Evolutionary conservation across 306 rosid species (phyloP).

Genomic region (Medicago lupulina): DNA sequence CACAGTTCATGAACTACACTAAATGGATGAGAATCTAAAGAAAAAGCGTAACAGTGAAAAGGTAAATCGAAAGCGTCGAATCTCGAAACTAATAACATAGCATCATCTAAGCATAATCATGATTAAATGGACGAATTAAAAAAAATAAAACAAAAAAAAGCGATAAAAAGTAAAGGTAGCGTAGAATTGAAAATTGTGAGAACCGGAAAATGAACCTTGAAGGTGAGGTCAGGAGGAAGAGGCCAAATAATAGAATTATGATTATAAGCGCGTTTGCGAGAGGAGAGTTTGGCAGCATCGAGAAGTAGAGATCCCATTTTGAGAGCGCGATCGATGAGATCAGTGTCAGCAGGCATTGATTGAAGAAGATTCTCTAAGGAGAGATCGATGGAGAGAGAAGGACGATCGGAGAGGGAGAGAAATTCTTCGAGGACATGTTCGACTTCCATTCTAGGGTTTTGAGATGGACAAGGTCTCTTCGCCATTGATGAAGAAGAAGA

Average conservation of each 20-base stretch:
- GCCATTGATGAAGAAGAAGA: slow-evolving; percentile 69
- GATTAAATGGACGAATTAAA: not conserved
- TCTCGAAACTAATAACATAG: not conserved
- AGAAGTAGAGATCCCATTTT: slow-evolving; percentile 75
- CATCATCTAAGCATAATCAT: not conserved
- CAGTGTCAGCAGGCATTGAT: slow-evolving; percentile 62
- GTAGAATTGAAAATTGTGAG: not conserved
- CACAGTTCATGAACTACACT: not conserved
- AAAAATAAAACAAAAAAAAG: not conserved
- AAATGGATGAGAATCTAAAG: slow-evolving; percentile 14
- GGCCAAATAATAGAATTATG: slow-evolving; percentile 86
- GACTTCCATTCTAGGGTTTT: slow-evolving; percentile 65
- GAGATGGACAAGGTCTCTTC: slow-evolving; percentile 89
- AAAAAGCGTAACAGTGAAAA: slow-evolving; percentile 7
- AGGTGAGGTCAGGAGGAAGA: slow-evolving; percentile 94
- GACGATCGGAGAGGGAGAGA: slow-evolving; percentile 64
- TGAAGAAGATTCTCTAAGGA: slow-evolving; percentile 81
- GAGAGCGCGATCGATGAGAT: slow-evolving; percentile 90
- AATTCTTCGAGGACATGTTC: slow-evolving; percentile 63
- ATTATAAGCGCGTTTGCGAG: slow-evolving; percentile 76
- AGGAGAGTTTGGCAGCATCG: slow-evolving; percentile 77
- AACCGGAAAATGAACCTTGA: slow-evolving; percentile 54
- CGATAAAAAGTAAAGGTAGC: not conserved
- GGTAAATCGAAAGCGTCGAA: not conserved
- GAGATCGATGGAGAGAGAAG: slow-evolving; percentile 70